Conservation (phyloP, 805 yeast species). For the Yamadazyma kitorensis region DNA sequence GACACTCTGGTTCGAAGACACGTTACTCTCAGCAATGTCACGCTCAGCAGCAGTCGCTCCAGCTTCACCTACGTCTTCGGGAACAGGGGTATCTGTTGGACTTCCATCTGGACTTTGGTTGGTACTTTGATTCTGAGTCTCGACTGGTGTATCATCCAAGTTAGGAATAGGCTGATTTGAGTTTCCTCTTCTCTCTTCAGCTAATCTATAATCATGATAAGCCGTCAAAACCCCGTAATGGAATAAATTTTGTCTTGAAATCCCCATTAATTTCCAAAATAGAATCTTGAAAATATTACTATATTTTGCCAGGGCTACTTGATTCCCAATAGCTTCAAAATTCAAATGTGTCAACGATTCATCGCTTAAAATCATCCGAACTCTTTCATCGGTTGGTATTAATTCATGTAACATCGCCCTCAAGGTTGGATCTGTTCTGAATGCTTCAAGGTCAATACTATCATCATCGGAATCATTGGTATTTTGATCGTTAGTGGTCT, state of each 20-base stretch:
- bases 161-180: slow-evolving; percentile 4
- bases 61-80: too few species aligned
- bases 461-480: slow-evolving; percentile 16
- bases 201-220: slow-evolving; percentile 14
- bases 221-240: slow-evolving; percentile 45
- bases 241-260: slow-evolving; percentile 45
- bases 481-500: slow-evolving; percentile 14
- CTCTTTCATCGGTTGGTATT: slow-evolving; percentile 42
- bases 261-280: slow-evolving; percentile 60
- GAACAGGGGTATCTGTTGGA: too few species aligned
- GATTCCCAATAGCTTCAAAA: slow-evolving; percentile 45
- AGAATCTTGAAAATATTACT: slow-evolving; percentile 27
- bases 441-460: slow-evolving; percentile 26
- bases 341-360: slow-evolving; percentile 29
- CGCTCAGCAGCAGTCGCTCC: too few species aligned
- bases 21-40: not conserved
- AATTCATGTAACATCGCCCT: slow-evolving; percentile 37
- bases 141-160: not conserved
- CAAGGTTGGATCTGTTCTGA: slow-evolving; percentile 36
- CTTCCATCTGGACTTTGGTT: too few species aligned
- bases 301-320: slow-evolving; percentile 33
- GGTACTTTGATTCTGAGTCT: too few species aligned
- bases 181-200: slow-evolving; percentile 9
- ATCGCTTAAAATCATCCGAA: slow-evolving; percentile 38
- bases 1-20: slow-evolving; percentile 5